Evolutionary conservation across 495 filamentous ascomycete genomes (phyloP).

Genomic region (Platismatia glauca): DNA sequence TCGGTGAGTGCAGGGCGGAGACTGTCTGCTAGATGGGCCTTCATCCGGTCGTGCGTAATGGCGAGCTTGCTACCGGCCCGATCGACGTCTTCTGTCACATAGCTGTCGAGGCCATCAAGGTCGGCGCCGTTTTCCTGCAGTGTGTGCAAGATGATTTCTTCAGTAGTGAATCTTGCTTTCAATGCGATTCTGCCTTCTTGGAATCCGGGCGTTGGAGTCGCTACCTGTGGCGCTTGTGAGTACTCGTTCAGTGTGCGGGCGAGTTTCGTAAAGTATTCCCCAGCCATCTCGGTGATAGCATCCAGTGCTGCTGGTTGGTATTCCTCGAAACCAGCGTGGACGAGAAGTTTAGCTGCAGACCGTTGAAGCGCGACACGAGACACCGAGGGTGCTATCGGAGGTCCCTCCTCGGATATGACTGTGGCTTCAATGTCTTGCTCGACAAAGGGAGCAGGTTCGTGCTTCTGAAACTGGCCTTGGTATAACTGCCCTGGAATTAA

Average conservation of each 20-base stretch:
- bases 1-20: constrained; percentile 81
- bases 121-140: constrained; percentile 74
- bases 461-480: constrained; percentile 96
- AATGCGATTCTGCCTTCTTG: constrained; percentile 39
- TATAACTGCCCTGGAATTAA: constrained; percentile 53
- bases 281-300: constrained; percentile 78
- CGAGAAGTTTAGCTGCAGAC: constrained; percentile 88
- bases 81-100: constrained; percentile 90
- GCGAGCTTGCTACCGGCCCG: constrained; percentile 74
- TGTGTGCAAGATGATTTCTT: constrained; percentile 81
- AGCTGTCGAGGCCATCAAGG: constrained; percentile 71
- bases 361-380: constrained; percentile 78
- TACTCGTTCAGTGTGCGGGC: constrained; percentile 70
- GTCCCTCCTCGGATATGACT: constrained; percentile 78
- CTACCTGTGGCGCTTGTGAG: constrained; percentile 66
- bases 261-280: constrained; percentile 81
- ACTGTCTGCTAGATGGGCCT: constrained; percentile 77
- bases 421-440: constrained; percentile 78
- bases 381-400: constrained; percentile 71
- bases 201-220: constrained; percentile 23
- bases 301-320: constrained; percentile 92
- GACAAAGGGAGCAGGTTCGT: constrained; percentile 81
- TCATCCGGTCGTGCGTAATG: constrained; percentile 87
- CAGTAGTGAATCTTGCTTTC: constrained; percentile 61
- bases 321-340: constrained; percentile 95